Conservation (phyloP, 1,284 basidiomycete species). For the Rhodotorula glutinis region DNA sequence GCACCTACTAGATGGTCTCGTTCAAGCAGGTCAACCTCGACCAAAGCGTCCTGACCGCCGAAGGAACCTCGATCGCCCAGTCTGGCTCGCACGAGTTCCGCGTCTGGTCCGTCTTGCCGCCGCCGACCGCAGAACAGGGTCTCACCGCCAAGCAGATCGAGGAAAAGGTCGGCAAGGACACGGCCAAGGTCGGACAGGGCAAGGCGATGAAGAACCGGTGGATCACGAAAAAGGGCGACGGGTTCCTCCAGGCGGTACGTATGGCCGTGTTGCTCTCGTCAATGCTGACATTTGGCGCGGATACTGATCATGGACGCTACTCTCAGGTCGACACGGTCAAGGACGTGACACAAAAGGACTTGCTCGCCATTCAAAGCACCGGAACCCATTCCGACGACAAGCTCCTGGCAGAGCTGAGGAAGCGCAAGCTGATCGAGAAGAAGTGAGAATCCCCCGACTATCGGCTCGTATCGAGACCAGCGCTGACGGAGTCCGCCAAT, state of each 20-base stretch:
- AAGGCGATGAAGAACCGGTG: conserved; percentile 97
- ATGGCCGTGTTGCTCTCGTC: background rate
- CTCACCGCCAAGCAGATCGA: conserved; percentile 39
- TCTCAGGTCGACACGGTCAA: conserved; percentile 57
- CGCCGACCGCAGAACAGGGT: conserved; percentile 10
- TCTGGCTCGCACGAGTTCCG: conserved; percentile 90
- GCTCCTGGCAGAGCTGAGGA: conserved; percentile 76
- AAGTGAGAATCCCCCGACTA: conserved; percentile 44
- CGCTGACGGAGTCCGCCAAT: background rate
- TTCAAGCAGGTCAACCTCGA: conserved; percentile 75
- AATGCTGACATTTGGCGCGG: no score
- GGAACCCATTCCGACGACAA: conserved; percentile 68
- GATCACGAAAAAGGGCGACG: conserved; percentile 87
- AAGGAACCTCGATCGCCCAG: conserved; percentile 73
- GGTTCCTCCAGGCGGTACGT: conserved; percentile 77
- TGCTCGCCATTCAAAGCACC: conserved; percentile 69
- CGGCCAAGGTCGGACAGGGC: conserved; percentile 82
- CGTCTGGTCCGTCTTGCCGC: conserved; percentile 78
- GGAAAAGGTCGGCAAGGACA: conserved; percentile 72
- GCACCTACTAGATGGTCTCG: conserved; percentile 67
- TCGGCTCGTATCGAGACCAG: fast-evolving
- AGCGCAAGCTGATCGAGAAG: conserved; percentile 72
- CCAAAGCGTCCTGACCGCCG: conserved; percentile 69
- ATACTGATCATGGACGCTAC: no score
- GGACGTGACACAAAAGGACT: conserved; percentile 71